Percentiles rank a stretch among this genome's conserved stretches.
Evolutionary conservation across 1,284 basidiomycete genomes (phyloP).

Genomic region (Ganoderma multipileum): DNA sequence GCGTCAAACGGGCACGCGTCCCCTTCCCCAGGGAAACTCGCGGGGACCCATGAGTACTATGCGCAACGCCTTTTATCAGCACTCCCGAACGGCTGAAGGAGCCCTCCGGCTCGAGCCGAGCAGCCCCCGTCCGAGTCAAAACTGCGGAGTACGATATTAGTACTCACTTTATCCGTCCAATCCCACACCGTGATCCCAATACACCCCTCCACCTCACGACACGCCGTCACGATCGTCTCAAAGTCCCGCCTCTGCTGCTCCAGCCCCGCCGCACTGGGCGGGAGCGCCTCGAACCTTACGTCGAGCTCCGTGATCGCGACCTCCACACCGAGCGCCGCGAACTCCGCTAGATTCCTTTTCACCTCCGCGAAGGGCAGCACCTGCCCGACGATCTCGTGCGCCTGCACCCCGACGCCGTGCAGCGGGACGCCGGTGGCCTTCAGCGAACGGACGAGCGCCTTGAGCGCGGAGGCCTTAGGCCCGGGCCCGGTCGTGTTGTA

Average conservation of each 20-base stretch:
- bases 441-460: constrained; percentile 55
- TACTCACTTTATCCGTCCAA: constrained; percentile 52
- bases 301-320: constrained; percentile 70
- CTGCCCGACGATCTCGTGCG: constrained; percentile 57
- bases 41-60: constrained; percentile 58
- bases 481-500: constrained; percentile 51
- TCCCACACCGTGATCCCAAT: constrained; percentile 63
- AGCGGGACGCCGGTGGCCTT: constrained; percentile 54
- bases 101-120: no score
- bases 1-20: constrained; percentile 56
- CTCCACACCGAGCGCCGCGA: constrained; percentile 60
- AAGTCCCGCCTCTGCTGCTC: constrained; percentile 64
- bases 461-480: constrained; percentile 58
- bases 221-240: constrained; percentile 57
- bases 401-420: constrained; percentile 62
- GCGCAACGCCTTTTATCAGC: neutral
- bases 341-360: constrained; percentile 51
- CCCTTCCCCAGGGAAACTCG: constrained; percentile 53
- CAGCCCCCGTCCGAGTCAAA: neutral
- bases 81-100: no score
- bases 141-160: no score
- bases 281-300: constrained; percentile 57
- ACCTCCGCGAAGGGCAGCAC: constrained; percentile 48
- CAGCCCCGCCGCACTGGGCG: constrained; percentile 51
- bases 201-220: constrained; percentile 54